Evolutionary conservation across 768 basidiomycete species (phyloP), one percentile per base, ranked within the genome.

Genomic region (Rhodotorula graminis): DNA sequence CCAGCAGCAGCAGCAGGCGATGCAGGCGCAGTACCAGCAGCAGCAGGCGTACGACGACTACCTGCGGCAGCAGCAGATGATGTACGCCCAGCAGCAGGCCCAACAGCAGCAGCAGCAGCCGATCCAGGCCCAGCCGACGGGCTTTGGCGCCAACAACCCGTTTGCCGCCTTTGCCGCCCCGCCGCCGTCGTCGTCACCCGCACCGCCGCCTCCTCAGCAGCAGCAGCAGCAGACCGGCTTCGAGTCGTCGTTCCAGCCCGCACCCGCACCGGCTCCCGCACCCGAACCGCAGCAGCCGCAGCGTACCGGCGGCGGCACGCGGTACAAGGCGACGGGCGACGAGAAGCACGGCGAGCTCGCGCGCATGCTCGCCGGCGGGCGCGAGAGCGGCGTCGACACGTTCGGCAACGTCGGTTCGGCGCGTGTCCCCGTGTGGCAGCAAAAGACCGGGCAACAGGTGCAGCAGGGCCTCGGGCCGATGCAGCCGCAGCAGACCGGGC

Each of bases 321-420:
- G 71, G 15, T 69, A 61, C 67, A 57, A 64, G 21, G 67, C 67
- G 11, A 52, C 77, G 62, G 81, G 82, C 65, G 91, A 95, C 80
- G 87, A 90, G 72, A 86, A 87, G 69, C 85, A 92, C 78, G 80
- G 87, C 23, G 86, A 88, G 50, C 86, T 99, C 65, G 93, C 94
- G 5, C 83, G 81, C 65, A 81, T 97, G 77, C 88, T 97, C 73
- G 94, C 91, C 12, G 91, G 90, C 58, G 81, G 84, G 40, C 50
- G 69, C n/a, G 94, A 96, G 68, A 93, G 91, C 77, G 95, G 96
- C 2, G 84, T 90, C 80, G 96, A 99, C 82, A 95, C 95, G 65
- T 78, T 97, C 79, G 95, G 95, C 63, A 99, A 98, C 80, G 77
- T 87, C 46, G 95, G 95, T 29, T 72, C 84, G 64, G 80, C 95